A percentile compares a stretch with the other conserved stretches of the same genome.
phyloP scores from a whole-genome alignment of 1,284 basidiomycete species.

The Leccinum subrobustum region DNA sequence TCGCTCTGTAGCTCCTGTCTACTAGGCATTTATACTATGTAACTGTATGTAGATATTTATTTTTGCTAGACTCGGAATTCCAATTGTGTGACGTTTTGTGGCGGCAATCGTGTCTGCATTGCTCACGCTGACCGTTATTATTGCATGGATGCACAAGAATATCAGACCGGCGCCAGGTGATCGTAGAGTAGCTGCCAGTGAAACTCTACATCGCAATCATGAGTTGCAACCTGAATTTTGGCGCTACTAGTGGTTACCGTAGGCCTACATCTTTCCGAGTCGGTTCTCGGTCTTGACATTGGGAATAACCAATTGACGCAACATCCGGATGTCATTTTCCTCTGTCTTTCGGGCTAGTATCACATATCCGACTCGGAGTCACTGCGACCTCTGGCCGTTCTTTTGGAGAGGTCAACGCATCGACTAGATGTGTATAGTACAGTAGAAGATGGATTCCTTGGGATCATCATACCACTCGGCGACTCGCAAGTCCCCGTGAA shows the following conservation, averaged over 20 bases:
- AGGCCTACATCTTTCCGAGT: slow-evolving; percentile 10
- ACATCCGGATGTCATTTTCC: slow-evolving; percentile 11
- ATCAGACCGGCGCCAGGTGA: not conserved
- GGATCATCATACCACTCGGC: slow-evolving; percentile 6
- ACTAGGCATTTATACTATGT: no score
- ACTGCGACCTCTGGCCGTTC: slow-evolving; percentile 14
- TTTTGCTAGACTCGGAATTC: no score
- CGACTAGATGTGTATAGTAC: not conserved
- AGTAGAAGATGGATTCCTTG: slow-evolving; percentile 7
- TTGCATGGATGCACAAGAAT: slow-evolving; percentile 3
- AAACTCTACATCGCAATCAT: slow-evolving; percentile 5
- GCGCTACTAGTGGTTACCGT: not conserved
- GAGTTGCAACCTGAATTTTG: not conserved
- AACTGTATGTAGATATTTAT: no score
- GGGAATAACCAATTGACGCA: not conserved
- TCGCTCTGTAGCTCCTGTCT: no score
- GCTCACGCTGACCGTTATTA: not conserved
- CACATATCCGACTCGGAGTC: not conserved
- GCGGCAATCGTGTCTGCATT: not conserved
- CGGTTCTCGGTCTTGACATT: not conserved
- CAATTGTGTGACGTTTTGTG: no score
- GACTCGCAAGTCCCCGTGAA: slow-evolving; percentile 7
- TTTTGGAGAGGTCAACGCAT: slow-evolving; percentile 2
- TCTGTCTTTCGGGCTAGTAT: slow-evolving; percentile 2
- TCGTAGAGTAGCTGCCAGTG: not conserved